Percentiles rank a stretch among this genome's conserved stretches.
These are phyloP conservation scores for Litsea cubeba DNA, from an alignment of 164 flowering plant genomes.

Conservation along the genomic window DNA sequence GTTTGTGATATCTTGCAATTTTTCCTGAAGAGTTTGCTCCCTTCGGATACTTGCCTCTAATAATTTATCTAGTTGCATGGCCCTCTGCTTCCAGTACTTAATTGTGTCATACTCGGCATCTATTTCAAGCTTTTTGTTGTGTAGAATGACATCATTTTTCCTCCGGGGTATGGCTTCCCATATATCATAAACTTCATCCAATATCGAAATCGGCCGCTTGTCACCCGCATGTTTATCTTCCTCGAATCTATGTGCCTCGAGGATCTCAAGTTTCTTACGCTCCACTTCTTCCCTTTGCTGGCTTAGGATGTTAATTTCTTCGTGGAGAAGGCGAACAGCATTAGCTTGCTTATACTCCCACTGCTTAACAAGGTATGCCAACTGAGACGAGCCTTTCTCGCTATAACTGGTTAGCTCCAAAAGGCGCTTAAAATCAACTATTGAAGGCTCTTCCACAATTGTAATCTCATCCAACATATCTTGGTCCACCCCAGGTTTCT, in stretches of 20 bases:
- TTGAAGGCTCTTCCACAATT: conserved; percentile 47
- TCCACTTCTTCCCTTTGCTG: conserved; percentile 70
- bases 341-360: conserved; percentile 92
- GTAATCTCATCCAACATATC: conserved; percentile 77
- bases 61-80: conserved; percentile 62
- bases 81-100: conserved; percentile 78
- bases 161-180: conserved; percentile 55
- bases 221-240: conserved; percentile 55
- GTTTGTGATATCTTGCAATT: conserved; percentile 68
- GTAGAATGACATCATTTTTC: conserved; percentile 44
- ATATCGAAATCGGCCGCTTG: conserved; percentile 64
- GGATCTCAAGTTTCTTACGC: conserved; percentile 72
- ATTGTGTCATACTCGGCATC: conserved; percentile 73
- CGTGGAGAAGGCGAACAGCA: conserved; percentile 82
- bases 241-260: conserved; percentile 79
- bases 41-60: conserved; percentile 75
- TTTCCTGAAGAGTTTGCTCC: conserved; percentile 64
- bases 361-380: conserved; percentile 64
- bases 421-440: conserved; percentile 82
- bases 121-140: conserved; percentile 50
- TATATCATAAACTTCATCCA: conserved; percentile 60
- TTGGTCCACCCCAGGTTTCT: conserved; percentile 61
- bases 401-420: conserved; percentile 74
- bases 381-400: conserved; percentile 77
- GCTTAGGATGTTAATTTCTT: conserved; percentile 75